Conservation (phyloP, 2,329 filamentous ascomycete species). For the Alternaria postmessia region DNA sequence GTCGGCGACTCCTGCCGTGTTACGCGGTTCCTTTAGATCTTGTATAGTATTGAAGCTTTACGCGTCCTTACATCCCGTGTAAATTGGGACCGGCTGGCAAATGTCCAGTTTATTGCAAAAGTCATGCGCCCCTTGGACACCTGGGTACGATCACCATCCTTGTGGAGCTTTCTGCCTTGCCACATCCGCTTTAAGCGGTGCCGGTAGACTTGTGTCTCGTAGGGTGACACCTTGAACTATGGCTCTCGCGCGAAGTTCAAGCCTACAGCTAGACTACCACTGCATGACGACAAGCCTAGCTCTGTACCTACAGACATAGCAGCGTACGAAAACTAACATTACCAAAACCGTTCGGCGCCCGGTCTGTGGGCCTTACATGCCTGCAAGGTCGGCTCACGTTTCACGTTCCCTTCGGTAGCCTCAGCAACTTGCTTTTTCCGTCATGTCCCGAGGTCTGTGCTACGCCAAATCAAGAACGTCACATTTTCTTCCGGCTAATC, state of each 20-base stretch:
- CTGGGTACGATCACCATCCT: slow-evolving; percentile 20
- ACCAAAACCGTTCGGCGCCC: slow-evolving; percentile 13
- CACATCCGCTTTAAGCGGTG: slow-evolving; percentile 13
- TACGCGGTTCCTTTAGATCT: slow-evolving; percentile 10
- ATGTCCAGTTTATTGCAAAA: slow-evolving; percentile 23
- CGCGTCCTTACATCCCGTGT: slow-evolving; percentile 5
- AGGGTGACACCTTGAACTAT: slow-evolving; percentile 5
- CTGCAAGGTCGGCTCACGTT: slow-evolving; percentile 13
- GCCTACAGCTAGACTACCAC: too few relatives aligned
- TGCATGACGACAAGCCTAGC: not conserved
- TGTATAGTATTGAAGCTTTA: slow-evolving; percentile 10
- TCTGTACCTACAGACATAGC: not conserved
- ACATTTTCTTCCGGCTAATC: slow-evolving; percentile 2
- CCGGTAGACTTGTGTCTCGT: not conserved
- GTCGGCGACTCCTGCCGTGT: slow-evolving; percentile 11
- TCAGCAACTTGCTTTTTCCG: slow-evolving; percentile 12
- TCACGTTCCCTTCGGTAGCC: slow-evolving; percentile 6
- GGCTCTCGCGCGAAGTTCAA: not conserved
- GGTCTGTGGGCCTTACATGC: slow-evolving; percentile 7
- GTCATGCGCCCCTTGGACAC: slow-evolving; percentile 19
- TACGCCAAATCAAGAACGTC: slow-evolving; percentile 4
- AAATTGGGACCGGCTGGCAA: slow-evolving; percentile 25
- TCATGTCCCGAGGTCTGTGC: slow-evolving; percentile 9
- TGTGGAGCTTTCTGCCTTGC: slow-evolving; percentile 13
- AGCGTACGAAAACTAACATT: slow-evolving; percentile 3